These are phyloP conservation scores for Chloridella minuta DNA, from an alignment of 352 stramenopile genomes.

Conservation along the genomic window DNA sequence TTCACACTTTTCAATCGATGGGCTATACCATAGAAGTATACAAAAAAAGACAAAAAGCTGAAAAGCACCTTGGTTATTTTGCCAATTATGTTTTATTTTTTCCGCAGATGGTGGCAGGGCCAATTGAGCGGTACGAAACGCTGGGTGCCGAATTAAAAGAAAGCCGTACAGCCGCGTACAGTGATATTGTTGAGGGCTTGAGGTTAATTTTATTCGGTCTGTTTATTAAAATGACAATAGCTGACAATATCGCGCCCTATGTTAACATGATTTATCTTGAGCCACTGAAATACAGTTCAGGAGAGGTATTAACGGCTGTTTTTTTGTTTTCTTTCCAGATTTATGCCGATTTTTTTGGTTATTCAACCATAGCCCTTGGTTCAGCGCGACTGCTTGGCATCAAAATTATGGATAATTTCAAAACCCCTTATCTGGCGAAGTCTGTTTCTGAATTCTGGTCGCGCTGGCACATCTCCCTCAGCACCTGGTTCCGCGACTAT, in stretches of 20 bases:
- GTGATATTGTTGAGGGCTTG: not conserved
- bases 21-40: not conserved
- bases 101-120: not conserved
- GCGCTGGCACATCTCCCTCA: not conserved
- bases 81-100: not conserved
- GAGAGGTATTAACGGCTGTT: not conserved
- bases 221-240: not conserved
- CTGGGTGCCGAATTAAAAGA: not conserved
- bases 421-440: not conserved
- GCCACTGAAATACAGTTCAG: not conserved
- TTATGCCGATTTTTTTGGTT: not conserved
- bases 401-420: not conserved
- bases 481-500: not conserved
- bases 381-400: not conserved
- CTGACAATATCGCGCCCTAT: not conserved
- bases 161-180: not conserved
- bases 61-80: not conserved
- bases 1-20: not conserved
- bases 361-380: not conserved
- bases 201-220: not conserved
- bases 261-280: not conserved
- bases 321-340: constrained; percentile 5
- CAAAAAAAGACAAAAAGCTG: not conserved
- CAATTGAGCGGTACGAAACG: not conserved
- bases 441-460: not conserved